These are phyloP conservation scores for Tolypocladium endophyticum DNA, from an alignment of 2,329 filamentous ascomycete genomes.

Conservation along the genomic window DNA sequence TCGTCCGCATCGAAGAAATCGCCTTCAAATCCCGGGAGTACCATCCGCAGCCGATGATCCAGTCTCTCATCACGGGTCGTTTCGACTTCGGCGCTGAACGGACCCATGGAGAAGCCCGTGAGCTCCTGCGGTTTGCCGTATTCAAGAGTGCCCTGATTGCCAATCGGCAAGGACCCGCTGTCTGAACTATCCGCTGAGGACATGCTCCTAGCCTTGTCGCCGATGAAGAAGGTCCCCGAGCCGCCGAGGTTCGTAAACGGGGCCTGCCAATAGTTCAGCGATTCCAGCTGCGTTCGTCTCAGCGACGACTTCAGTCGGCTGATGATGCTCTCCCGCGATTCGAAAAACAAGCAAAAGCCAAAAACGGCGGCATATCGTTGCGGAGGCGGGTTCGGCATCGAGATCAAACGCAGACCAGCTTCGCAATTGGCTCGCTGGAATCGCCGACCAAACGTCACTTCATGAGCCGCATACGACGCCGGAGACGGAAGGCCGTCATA, in stretches of 20 bases:
- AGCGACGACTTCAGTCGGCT: constrained; percentile 25
- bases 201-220: constrained; percentile 2
- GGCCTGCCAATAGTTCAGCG: constrained; percentile 46
- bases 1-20: constrained; percentile 71
- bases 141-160: constrained; percentile 25
- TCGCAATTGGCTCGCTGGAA: constrained; percentile 59
- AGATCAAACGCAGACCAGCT: constrained; percentile 47
- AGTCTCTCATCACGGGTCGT: constrained; percentile 31
- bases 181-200: not conserved
- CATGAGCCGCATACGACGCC: constrained; percentile 48
- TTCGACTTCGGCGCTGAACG: constrained; percentile 31
- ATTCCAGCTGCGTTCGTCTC: constrained; percentile 20
- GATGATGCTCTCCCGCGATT: constrained; percentile 37
- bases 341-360: constrained; percentile 57
- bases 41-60: constrained; percentile 37
- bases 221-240: constrained; percentile 52
- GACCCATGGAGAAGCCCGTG: constrained; percentile 31
- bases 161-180: constrained; percentile 12
- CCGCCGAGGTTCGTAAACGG: constrained; percentile 59
- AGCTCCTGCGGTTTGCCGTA: constrained; percentile 10
- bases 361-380: constrained; percentile 47
- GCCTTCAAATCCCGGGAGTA: constrained; percentile 54
- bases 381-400: constrained; percentile 35
- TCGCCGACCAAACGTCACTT: constrained; percentile 59
- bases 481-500: constrained; percentile 31